Conservation (phyloP, 2,329 filamentous ascomycete genomes). For the Colletotrichum navitas region DNA sequence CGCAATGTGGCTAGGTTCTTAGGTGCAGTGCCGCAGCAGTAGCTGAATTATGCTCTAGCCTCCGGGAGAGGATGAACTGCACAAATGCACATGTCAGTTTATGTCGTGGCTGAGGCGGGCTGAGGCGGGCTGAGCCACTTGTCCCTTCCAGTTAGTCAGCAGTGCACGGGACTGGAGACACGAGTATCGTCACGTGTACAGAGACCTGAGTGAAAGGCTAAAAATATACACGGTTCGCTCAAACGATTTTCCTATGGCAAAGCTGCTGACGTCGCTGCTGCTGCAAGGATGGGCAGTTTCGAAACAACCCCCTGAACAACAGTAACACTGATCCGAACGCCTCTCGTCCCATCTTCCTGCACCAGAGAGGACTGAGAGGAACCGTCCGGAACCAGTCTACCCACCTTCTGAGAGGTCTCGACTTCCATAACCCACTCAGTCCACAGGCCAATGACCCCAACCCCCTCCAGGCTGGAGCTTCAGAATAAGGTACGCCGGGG, state of each 20-base stretch:
- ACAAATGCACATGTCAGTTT: neutral
- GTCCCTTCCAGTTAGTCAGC: neutral
- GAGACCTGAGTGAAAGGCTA: neutral
- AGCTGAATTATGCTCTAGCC: neutral
- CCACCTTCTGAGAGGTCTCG: conserved; percentile 1
- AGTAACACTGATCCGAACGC: conserved; percentile 37
- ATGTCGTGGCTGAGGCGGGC: neutral
- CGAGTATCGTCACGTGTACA: neutral
- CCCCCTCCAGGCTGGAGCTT: conserved; percentile 22
- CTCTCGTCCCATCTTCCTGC: conserved; percentile 27
- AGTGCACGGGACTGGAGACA: neutral
- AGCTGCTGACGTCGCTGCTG: conserved; percentile 2
- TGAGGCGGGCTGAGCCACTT: accelerated
- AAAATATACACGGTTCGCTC: conserved; percentile 26
- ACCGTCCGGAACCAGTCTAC: conserved; percentile 18
- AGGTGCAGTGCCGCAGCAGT: too few species aligned
- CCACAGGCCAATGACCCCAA: conserved; percentile 10
- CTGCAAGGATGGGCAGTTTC: conserved; percentile 36
- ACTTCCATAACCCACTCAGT: conserved; percentile 15
- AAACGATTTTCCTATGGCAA: conserved; percentile 32
- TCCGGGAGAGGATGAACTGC: neutral
- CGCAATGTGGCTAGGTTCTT: neutral
- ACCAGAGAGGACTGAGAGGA: conserved; percentile 11
- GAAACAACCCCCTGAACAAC: conserved; percentile 37
- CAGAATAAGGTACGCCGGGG: conserved; percentile 39